Percentiles rank a stretch among this genome's conserved stretches.
phyloP scores from a whole-genome alignment of 148 eudicot genomes.

The Simmondsia chinensis region DNA sequence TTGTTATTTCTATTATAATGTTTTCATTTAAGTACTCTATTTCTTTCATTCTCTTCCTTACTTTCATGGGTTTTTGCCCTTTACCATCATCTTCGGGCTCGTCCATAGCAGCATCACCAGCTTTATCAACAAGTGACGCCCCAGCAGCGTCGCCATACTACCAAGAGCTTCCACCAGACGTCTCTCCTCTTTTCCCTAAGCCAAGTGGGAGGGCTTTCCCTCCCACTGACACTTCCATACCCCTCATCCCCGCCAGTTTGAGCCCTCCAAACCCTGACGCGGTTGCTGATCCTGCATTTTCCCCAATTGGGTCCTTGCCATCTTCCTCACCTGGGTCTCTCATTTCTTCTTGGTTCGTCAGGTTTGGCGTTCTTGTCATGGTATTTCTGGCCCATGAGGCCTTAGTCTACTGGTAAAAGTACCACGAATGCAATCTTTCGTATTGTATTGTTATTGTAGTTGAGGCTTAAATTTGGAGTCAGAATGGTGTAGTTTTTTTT shows the following conservation, averaged over 20 bases:
- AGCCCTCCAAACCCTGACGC: slow-evolving; percentile 23
- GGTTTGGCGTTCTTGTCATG: no score
- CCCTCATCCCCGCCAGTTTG: slow-evolving; percentile 15
- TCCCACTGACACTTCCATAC: slow-evolving; percentile 13
- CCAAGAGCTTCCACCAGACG: slow-evolving; percentile 12
- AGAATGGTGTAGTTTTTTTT: no score
- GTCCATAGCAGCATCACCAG: neutral
- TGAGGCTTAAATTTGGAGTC: no score
- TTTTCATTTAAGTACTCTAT: no score
- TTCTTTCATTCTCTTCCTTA: neutral
- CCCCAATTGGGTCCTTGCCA: slow-evolving; percentile 6
- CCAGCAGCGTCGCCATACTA: slow-evolving; percentile 1
- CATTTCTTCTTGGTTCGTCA: neutral
- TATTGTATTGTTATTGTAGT: no score
- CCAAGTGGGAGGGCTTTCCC: slow-evolving; percentile 5
- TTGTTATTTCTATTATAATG: no score
- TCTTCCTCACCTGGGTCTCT: slow-evolving; percentile 1
- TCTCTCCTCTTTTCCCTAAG: slow-evolving; percentile 14
- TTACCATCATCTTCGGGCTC: neutral
- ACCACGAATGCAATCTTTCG: no score
- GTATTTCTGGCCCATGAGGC: no score
- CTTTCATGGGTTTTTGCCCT: neutral
- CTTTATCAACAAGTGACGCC: slow-evolving; percentile 1
- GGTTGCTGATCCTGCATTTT: slow-evolving; percentile 4
- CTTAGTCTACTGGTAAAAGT: no score